phyloP scores from a whole-genome alignment of 345 rosid genomes.

The Populus nigra region DNA sequence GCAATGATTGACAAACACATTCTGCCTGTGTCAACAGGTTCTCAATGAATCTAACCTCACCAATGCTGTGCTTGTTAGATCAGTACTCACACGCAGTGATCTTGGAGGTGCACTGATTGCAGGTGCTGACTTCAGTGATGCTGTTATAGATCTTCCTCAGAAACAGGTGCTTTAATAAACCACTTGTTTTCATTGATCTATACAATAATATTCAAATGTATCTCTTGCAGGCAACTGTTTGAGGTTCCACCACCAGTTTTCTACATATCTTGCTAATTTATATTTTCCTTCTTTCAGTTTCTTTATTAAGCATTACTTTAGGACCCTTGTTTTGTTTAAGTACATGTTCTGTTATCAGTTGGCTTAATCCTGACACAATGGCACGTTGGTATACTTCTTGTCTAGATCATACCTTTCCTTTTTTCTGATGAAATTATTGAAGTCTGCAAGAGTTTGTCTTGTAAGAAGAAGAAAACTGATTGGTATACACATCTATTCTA shows the following conservation, averaged over 20 bases:
- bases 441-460: background rate
- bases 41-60: constrained; percentile 89
- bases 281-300: too few relatives aligned
- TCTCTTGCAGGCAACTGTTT: background rate
- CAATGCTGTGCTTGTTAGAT: constrained; percentile 72
- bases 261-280: background rate
- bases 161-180: constrained; percentile 54
- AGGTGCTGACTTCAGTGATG: constrained; percentile 98
- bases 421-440: background rate
- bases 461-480: background rate
- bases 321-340: background rate
- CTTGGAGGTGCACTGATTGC: constrained; percentile 84
- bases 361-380: background rate
- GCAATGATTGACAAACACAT: background rate
- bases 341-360: background rate
- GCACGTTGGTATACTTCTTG: background rate
- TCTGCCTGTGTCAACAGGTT: constrained; percentile 36
- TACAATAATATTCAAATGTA: background rate
- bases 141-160: constrained; percentile 83
- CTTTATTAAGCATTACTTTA: background rate
- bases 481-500: background rate
- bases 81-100: constrained; percentile 90
- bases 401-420: background rate
- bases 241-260: background rate
- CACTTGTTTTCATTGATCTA: background rate